phyloP scores from a whole-genome alignment of 441 rosid genomes.

The Sinapis alba region DNA sequence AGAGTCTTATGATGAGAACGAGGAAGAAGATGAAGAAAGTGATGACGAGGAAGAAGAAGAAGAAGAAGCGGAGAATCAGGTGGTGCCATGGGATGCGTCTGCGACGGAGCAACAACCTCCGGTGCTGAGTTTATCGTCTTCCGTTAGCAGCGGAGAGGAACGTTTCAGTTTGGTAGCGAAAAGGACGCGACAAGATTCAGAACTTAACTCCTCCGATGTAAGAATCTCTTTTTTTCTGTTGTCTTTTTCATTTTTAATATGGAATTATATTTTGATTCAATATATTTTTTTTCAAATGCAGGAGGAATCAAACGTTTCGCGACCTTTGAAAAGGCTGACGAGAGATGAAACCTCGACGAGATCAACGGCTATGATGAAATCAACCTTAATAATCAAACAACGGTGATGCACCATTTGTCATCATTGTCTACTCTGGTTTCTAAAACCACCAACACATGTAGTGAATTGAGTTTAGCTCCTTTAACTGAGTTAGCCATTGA shows the following conservation, averaged over 20 bases:
- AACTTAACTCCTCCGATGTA: slow-evolving; percentile 51
- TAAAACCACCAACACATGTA: slow-evolving; percentile 46
- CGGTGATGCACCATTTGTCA: slow-evolving; percentile 26
- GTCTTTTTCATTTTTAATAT: no score
- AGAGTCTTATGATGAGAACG: slow-evolving; percentile 38
- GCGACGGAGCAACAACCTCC: slow-evolving; percentile 40
- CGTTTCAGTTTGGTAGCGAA: slow-evolving; percentile 33
- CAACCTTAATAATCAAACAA: slow-evolving; percentile 36
- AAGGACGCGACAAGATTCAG: slow-evolving; percentile 43
- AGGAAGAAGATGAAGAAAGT: slow-evolving; percentile 33
- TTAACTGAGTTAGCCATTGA: slow-evolving; percentile 45
- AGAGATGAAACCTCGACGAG: slow-evolving; percentile 31
- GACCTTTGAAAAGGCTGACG: slow-evolving; percentile 47
- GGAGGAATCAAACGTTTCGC: slow-evolving; percentile 43
- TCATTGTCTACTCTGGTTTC: slow-evolving; percentile 37
- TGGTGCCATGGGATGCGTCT: slow-evolving; percentile 69
- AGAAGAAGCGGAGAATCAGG: slow-evolving; percentile 76
- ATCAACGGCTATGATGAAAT: slow-evolving; percentile 10
- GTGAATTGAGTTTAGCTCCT: no score
- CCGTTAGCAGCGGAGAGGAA: slow-evolving; percentile 27
- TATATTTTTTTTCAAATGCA: slow-evolving; percentile 19
- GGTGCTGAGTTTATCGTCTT: slow-evolving; percentile 48
- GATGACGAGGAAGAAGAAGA: slow-evolving; percentile 42
- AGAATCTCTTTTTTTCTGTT: slow-evolving; percentile 9
- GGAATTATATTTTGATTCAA: no score